phyloP scores from a whole-genome alignment of 1,284 basidiomycete genomes.

The Agroathelia rolfsii region DNA sequence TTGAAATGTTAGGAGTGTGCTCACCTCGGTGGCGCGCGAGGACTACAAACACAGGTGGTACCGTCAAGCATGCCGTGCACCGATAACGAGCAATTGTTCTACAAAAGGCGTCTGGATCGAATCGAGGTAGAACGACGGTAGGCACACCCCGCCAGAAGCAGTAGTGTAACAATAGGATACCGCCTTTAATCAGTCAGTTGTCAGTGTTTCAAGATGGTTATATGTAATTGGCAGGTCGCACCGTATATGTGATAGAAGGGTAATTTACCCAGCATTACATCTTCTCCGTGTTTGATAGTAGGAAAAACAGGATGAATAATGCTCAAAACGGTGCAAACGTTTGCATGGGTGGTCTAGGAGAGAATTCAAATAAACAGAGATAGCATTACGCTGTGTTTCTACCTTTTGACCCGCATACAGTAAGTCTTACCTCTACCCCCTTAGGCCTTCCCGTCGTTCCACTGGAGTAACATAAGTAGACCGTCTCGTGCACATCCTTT shows the following conservation, averaged over 20 bases:
- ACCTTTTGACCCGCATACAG: neutral
- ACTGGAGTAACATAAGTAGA: constrained; percentile 39
- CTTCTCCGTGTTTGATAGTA: constrained; percentile 22
- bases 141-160: constrained; percentile 50
- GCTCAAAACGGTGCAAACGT: constrained; percentile 24
- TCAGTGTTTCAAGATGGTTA: no score
- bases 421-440: constrained; percentile 25
- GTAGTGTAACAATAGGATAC: constrained; percentile 49
- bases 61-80: constrained; percentile 55
- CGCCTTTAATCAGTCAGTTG: no score
- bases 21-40: constrained; percentile 56
- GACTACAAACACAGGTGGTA: constrained; percentile 78
- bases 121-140: constrained; percentile 60
- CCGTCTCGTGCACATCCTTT: constrained; percentile 21
- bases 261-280: constrained; percentile 31
- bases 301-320: constrained; percentile 30
- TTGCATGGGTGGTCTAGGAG: constrained; percentile 38
- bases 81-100: constrained; percentile 55
- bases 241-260: constrained; percentile 50
- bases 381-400: neutral
- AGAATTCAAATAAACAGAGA: constrained; percentile 10
- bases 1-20: no score
- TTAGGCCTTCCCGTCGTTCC: constrained; percentile 37
- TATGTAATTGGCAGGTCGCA: no score
- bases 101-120: constrained; percentile 68